Conservation (phyloP, 257 asterid genomes). For the Craterostigma plantagineum region DNA sequence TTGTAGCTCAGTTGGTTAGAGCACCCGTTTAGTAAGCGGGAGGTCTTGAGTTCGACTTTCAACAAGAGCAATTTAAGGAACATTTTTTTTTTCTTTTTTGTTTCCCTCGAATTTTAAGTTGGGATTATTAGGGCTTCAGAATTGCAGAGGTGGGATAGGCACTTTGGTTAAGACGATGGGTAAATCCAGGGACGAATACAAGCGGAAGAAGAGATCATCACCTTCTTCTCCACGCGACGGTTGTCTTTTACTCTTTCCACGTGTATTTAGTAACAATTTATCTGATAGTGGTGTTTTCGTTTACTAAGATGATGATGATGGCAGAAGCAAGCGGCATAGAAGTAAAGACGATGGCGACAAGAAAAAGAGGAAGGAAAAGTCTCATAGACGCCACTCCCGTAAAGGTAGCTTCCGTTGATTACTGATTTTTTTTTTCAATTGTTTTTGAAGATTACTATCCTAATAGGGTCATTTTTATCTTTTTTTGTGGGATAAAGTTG, state of each 20-base stretch:
- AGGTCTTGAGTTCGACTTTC: conserved; percentile 96
- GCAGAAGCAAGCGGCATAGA: conserved; percentile 18
- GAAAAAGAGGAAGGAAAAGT: conserved; percentile 27
- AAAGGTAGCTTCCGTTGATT: conserved; percentile 25
- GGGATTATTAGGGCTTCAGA: too few species aligned
- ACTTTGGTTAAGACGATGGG: conserved; percentile 16
- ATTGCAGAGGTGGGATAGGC: too few species aligned
- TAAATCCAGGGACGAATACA: conserved; percentile 21
- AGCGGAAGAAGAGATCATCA: conserved; percentile 25
- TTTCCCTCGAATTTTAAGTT: too few species aligned
- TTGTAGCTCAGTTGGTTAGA: conserved; percentile 95
- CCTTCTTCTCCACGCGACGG: conserved; percentile 17
- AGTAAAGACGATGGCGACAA: conserved; percentile 26
- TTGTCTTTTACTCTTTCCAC: not conserved
- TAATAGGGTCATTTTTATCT: too few species aligned
- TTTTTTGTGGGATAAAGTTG: too few species aligned
- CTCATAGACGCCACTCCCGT: conserved; percentile 30
- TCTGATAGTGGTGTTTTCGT: not conserved
- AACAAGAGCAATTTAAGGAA: conserved; percentile 25
- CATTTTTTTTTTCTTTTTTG: too few species aligned
- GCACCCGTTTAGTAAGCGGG: conserved; percentile 98
- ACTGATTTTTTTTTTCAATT: not conserved
- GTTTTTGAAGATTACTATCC: not conserved
- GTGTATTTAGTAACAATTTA: not conserved
- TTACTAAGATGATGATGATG: conserved; percentile 21